These are phyloP conservation scores for Fusarium virguliforme DNA, from an alignment of 2,329 filamentous ascomycete genomes.

Conservation along the genomic window DNA sequence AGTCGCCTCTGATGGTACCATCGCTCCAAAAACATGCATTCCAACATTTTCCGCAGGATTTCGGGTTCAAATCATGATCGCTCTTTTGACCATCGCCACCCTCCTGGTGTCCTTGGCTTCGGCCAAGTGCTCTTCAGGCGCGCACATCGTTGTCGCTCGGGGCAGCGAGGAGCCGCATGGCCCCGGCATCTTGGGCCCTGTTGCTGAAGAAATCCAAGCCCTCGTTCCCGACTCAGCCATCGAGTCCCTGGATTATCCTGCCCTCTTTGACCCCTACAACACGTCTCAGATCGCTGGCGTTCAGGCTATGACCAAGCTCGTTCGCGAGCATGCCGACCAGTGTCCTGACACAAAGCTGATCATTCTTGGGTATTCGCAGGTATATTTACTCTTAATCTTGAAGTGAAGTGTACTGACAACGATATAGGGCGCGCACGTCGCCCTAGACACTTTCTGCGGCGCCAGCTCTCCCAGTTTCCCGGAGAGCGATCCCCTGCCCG, in stretches of 20 bases:
- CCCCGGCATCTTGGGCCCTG: conserved; percentile 34
- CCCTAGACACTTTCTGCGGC: conserved; percentile 31
- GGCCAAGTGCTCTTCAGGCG: conserved; percentile 35
- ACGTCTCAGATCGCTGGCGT: conserved; percentile 43
- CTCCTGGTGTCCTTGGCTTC: conserved; percentile 21
- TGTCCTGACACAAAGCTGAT: conserved; percentile 42
- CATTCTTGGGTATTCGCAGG: conserved; percentile 44
- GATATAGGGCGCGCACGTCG: conserved; percentile 33
- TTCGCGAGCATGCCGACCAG: conserved; percentile 29
- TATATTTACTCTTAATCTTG: background rate
- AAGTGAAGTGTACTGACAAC: background rate
- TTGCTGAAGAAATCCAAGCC: conserved; percentile 27
- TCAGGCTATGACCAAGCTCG: conserved; percentile 10
- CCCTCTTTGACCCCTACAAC: conserved; percentile 37
- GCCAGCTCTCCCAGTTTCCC: conserved; percentile 35
- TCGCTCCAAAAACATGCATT: conserved; percentile 1
- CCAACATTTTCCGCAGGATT: background rate
- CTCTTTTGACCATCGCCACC: conserved; percentile 22
- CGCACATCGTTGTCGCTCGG: conserved; percentile 43
- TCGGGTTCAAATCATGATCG: background rate
- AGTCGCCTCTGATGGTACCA: background rate
- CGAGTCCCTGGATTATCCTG: conserved; percentile 43
- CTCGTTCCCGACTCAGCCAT: conserved; percentile 40
- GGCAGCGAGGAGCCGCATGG: conserved; percentile 45
- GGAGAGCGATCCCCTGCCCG: background rate